Evolutionary conservation across 2,329 filamentous ascomycete species (phyloP), one percentile per base, ranked within the genome.

Genomic region (Talaromyces sp.): DNA sequence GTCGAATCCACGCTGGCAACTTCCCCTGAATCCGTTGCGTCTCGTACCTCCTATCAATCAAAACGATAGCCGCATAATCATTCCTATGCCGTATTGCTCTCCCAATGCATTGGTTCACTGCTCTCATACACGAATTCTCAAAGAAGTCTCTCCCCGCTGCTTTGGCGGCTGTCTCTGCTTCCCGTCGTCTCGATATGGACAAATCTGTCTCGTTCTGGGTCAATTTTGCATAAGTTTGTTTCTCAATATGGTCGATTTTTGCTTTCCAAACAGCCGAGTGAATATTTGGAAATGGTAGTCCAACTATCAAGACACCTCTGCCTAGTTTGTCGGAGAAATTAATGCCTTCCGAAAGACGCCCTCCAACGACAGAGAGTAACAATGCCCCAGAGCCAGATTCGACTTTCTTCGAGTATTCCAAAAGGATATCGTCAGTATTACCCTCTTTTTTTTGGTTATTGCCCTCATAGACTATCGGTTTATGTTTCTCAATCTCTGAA

Each of bases 51-150:
- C 85, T 83, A 77, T 99, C 95, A 39, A 95, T 81, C 73, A 99
- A 84, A 64, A 97, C 79, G 68, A 99, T 97, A 16, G 90, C 89
- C 4, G 95, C 95, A 78, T 96, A 98, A 78, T 99, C 95, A 27
- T 86, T 87, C 63, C 85, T 86, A 75, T 99, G 95, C 56, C 95
- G 84, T 71, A 99, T 97, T 1, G 93, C 95, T 66, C 95, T 84
- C 0, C 95, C 95, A 70, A 99, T 93, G 73, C 92, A 95, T 81
- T 99, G 95, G 76, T 99, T 99, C 4, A 99, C 95, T 4, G 93
- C 92, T 45, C 95, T 85, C 93, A 99, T 97, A 76, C 93, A 97
- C 0, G 92, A 87, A 74, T 98, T 98, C 75, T 97, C 93, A 74
- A 96, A 96, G 73, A 92, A 96, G 67, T 94, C 91, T 61, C 89